These are phyloP conservation scores for Linum trigynum DNA, from an alignment of 345 rosid genomes.

Conservation along the genomic window DNA sequence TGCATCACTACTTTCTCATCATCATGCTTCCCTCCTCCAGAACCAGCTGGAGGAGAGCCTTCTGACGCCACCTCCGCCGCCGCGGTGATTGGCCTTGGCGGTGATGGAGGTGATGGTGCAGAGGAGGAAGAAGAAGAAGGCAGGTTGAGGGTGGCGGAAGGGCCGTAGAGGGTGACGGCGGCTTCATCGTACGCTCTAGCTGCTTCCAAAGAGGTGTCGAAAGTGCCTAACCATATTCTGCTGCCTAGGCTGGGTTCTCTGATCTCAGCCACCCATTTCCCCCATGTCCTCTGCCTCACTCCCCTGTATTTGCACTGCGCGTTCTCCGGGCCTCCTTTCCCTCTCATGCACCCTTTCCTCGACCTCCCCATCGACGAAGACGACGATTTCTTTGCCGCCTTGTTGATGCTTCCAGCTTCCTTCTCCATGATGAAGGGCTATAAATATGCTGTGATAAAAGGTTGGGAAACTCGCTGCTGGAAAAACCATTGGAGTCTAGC, in stretches of 20 bases:
- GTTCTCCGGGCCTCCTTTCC: conserved; percentile 64
- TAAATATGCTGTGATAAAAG: background rate
- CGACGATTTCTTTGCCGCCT: conserved; percentile 19
- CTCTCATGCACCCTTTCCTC: conserved; percentile 63
- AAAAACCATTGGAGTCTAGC: no score
- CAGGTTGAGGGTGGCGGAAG: conserved; percentile 41
- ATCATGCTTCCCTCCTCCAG: background rate
- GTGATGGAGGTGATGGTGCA: background rate
- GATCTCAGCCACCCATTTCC: conserved; percentile 62
- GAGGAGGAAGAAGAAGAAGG: conserved; percentile 5
- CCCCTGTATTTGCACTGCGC: conserved; percentile 44
- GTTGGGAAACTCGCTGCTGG: background rate
- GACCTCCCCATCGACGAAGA: conserved; percentile 33
- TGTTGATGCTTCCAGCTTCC: conserved; percentile 10
- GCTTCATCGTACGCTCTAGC: conserved; percentile 51
- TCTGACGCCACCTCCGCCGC: background rate
- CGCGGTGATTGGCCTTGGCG: background rate
- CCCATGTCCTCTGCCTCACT: conserved; percentile 55
- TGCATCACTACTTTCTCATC: background rate
- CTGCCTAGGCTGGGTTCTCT: conserved; percentile 41
- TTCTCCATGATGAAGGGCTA: background rate
- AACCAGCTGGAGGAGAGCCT: background rate
- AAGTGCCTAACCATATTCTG: conserved; percentile 52
- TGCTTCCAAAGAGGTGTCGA: conserved; percentile 40
- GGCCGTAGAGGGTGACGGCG: conserved; percentile 40